Percentiles rank a stretch among this genome's conserved stretches.
phyloP scores from a whole-genome alignment of 2,329 filamentous ascomycete species.

The Xylariaceae sp. region DNA sequence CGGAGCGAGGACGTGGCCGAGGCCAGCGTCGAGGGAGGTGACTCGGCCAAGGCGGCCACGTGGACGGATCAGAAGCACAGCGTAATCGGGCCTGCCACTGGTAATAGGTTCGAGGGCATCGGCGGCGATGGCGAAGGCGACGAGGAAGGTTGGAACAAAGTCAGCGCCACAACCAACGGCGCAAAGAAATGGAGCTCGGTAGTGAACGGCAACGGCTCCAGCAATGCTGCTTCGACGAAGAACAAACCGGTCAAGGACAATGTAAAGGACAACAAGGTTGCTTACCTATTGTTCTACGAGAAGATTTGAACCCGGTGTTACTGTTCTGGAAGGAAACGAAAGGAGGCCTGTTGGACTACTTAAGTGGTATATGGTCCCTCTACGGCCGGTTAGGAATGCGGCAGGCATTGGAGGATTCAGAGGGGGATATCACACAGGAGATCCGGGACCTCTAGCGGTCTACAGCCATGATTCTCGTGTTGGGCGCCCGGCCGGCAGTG shows the following conservation, averaged over 20 bases:
- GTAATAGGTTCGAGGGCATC: constrained; percentile 70
- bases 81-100: constrained; percentile 33
- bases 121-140: constrained; percentile 63
- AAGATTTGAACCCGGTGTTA: constrained; percentile 50
- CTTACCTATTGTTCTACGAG: constrained; percentile 95
- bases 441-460: too few species aligned
- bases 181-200: constrained; percentile 69
- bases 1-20: constrained; percentile 85
- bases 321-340: background rate
- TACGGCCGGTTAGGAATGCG: background rate
- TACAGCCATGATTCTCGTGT: too few species aligned
- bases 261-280: constrained; percentile 91
- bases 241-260: constrained; percentile 54
- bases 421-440: too few species aligned
- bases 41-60: constrained; percentile 54
- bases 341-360: too few species aligned
- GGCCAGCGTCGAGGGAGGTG: constrained; percentile 76
- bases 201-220: constrained; percentile 60
- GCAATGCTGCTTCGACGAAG: constrained; percentile 48
- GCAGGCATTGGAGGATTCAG: too few species aligned
- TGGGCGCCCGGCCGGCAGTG: too few species aligned
- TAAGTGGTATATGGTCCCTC: background rate
- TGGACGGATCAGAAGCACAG: constrained; percentile 58
- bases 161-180: constrained; percentile 56
- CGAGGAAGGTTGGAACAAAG: constrained; percentile 79